Evolutionary conservation across 768 basidiomycete species (phyloP).

Genomic region (Leccinellum albellum): DNA sequence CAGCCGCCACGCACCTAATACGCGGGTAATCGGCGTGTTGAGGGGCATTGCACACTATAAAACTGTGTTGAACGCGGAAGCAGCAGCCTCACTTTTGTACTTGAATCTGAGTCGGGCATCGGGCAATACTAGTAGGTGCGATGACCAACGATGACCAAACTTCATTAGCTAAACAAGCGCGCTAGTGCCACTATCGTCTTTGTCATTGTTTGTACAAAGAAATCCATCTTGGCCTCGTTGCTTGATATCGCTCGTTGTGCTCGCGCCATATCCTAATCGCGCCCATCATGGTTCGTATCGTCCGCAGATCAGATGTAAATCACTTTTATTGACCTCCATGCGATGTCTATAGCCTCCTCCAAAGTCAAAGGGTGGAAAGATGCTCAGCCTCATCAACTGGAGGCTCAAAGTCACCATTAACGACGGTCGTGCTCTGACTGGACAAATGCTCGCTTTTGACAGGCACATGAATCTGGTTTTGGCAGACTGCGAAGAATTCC

Average conservation of each 20-base stretch:
- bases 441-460: constrained; percentile 99
- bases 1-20: constrained; percentile 41
- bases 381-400: constrained; percentile 98
- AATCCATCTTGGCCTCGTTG: constrained; percentile 22
- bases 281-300: constrained; percentile 55
- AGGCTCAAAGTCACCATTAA: constrained; percentile 94
- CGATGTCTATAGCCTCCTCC: constrained; percentile 70
- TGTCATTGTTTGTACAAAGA: constrained; percentile 31
- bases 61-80: background rate
- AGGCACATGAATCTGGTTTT: constrained; percentile 99
- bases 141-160: no score
- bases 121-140: background rate
- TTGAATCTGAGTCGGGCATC: background rate
- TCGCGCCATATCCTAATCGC: constrained; percentile 30
- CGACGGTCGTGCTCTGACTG: constrained; percentile 93
- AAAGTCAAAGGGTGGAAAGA: constrained; percentile 97
- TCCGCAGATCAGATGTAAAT: constrained; percentile 8
- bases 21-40: constrained; percentile 44
- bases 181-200: constrained; percentile 20
- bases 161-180: background rate
- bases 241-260: constrained; percentile 17
- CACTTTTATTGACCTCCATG: constrained; percentile 6
- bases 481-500: constrained; percentile 97
- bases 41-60: constrained; percentile 8
- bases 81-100: background rate